Evolutionary conservation across 768 basidiomycete species (phyloP), one percentile per base, ranked within the genome.

Genomic region (Pleurotus citrinopileatus): DNA sequence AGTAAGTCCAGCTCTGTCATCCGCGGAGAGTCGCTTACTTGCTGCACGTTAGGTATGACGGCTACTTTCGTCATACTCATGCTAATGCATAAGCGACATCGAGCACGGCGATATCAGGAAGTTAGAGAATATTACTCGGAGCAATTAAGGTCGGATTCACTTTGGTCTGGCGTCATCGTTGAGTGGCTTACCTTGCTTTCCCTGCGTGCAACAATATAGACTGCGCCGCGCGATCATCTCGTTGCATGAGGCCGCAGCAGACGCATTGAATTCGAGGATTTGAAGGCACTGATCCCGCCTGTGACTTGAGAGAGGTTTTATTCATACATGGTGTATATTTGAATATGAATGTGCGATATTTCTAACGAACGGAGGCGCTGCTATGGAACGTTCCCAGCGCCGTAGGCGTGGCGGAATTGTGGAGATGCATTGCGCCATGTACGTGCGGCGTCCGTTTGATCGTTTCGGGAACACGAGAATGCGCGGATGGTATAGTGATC

Each of bases 91-190:
- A 73, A 71, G 25, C 71, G 76, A 7, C 67, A 73, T 44, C 74
- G 73, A 10, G 63, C 70, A 4, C 57, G 57, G 4, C 67, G 67
- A 3, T 73, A 74, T 46, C 70, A 69, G 40, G 73, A 75, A 55
- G 55, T 81, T 27, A 65, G 71, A 36, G 74, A 78, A 37, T 81
- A 81, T 58, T 81, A 79, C 54, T 61, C 71, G 22, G 78, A 82
- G 57, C 80, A 81, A 59, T 65, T 75, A 28, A 67, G 64, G 74
- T 76, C 20, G 17, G 64, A 60, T 6, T 38, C 23, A 38, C 22
- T 3, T 38, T 50, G 26, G 7, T 27, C 17, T 22, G 10, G 19
- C 13, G n/a, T 25, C 22, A 3, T 27, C 12, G 15, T 17, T 28
- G 8, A 3, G n/a, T 26, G 20, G 37, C 19, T 52, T n/a, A n/a